Percentiles rank a stretch among this genome's conserved stretches.
These are phyloP conservation scores for Boeremia lycopersici DNA, from an alignment of 2,329 filamentous ascomycete species.

Conservation along the genomic window DNA sequence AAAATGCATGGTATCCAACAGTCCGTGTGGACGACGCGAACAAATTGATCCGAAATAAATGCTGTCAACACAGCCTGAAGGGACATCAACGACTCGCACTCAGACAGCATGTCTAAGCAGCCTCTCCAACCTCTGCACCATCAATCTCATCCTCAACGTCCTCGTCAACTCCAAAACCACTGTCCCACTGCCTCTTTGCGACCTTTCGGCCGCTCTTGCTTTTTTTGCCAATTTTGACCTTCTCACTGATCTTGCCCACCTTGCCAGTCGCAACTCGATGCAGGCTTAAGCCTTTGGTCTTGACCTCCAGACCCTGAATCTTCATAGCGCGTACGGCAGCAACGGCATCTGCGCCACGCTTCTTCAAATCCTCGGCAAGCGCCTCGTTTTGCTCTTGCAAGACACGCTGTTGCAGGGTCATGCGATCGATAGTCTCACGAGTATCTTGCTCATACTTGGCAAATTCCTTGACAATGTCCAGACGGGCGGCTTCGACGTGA, in stretches of 20 bases:
- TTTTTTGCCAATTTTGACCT: conserved; percentile 43
- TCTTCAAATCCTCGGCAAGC: conserved; percentile 33
- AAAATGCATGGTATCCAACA: conserved; percentile 3
- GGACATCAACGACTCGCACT: neutral
- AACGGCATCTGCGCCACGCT: conserved; percentile 37
- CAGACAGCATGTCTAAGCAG: conserved; percentile 8
- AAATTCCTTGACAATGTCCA: conserved; percentile 42
- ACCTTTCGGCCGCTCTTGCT: conserved; percentile 30
- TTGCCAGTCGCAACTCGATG: conserved; percentile 38
- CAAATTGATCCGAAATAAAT: conserved; percentile 1
- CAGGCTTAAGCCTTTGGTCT: conserved; percentile 32
- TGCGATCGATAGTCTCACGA: conserved; percentile 38
- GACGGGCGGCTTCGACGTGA: conserved; percentile 37
- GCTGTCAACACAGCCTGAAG: neutral
- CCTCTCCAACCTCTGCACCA: conserved; percentile 10
- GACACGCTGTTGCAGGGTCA: conserved; percentile 35
- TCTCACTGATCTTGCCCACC: conserved; percentile 39
- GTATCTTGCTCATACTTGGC: conserved; percentile 35
- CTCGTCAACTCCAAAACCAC: conserved; percentile 41
- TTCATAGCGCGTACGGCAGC: conserved; percentile 43
- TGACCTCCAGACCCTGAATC: conserved; percentile 39
- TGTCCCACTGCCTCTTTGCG: conserved; percentile 40
- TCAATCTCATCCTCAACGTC: conserved; percentile 19
- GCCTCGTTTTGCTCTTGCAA: conserved; percentile 40
- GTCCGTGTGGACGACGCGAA: neutral